Conservation (phyloP, 306 rosid species). For the Cucurbita ficifolia region DNA sequence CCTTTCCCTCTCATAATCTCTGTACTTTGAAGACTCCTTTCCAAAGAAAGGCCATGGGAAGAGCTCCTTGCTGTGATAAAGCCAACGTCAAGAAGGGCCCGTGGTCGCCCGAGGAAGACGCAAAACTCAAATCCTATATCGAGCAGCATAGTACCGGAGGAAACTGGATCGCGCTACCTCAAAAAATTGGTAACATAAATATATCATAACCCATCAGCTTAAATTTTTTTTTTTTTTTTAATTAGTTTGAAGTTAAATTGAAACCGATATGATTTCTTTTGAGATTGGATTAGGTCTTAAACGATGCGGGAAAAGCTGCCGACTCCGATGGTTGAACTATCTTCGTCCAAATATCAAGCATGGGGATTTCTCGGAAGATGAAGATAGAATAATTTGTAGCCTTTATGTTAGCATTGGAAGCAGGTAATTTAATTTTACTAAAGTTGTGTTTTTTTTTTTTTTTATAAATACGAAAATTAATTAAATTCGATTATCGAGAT, state of each 20-base stretch:
- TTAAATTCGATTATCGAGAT: background rate
- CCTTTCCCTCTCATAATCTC: conserved; percentile 13
- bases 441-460: background rate
- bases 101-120: conserved; percentile 86
- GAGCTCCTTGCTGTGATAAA: conserved; percentile 97
- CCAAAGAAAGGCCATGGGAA: conserved; percentile 34
- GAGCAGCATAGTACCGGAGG: conserved; percentile 76
- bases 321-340: conserved; percentile 82
- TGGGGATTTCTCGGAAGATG: conserved; percentile 82
- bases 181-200: conserved; percentile 40
- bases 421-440: conserved; percentile 29
- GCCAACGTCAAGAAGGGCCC: conserved; percentile 96
- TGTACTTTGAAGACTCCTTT: background rate
- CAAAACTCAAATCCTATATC: conserved; percentile 73
- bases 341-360: conserved; percentile 86
- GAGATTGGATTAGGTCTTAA: conserved; percentile 43
- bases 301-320: conserved; percentile 88
- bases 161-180: conserved; percentile 90
- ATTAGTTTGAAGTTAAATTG: background rate
- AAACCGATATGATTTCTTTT: background rate
- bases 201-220: background rate
- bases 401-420: conserved; percentile 77
- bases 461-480: background rate
- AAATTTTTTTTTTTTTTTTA: background rate
- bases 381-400: conserved; percentile 77